Evolutionary conservation across 2,329 filamentous ascomycete genomes (phyloP), one percentile per base, ranked within the genome.

Genomic region (Esteya vermicola): DNA sequence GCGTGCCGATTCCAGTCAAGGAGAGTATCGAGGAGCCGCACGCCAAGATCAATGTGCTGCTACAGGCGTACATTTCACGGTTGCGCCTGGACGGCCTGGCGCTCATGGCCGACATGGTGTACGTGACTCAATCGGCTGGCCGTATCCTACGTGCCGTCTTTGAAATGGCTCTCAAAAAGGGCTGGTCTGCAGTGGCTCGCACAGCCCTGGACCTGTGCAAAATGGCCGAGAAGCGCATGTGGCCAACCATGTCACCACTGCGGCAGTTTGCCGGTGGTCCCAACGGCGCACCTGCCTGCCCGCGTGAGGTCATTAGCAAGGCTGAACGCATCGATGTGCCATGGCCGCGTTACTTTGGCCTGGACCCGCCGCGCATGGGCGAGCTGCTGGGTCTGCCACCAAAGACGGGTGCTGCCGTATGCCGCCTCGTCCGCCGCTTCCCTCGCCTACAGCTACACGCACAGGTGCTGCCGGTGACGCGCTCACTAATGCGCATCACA

Each of bases 141-240:
- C 85, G 91, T 72, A 95, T 98, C 50, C 66, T 98, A 34, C 78
- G 91, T 42, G 91, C 91, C 0, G 81, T 98, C 37, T 98, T 96
- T 49, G 93, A 98, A 62, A 96, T 98, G 40, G 81, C 84, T n/a
- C 63, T 98, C 48, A 93, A 89, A 63, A 95, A 95, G 60, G 89
- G 89, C 26, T 98, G 89, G 89, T 78, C 91, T 1, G 81, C 78
- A 14, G 91, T 96, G 4, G 85, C 91, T 9, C 94, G 91, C 63
- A 85, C 82, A 46, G 88, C 91, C 1, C 67, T 98, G 32, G 85
- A 94, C 51, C 71, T 98, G 39, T 98, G 93, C 64, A 98, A 98
- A 65, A 96, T 94, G 85, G 91, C 89, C 0, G 91, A 98, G 65
- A 94, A 94, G 68, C 75, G 93, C 37, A 98, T 98, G 93, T 98